Evolutionary conservation across 1,284 basidiomycete genomes (phyloP).

Genomic region (Marasmius sp.): DNA sequence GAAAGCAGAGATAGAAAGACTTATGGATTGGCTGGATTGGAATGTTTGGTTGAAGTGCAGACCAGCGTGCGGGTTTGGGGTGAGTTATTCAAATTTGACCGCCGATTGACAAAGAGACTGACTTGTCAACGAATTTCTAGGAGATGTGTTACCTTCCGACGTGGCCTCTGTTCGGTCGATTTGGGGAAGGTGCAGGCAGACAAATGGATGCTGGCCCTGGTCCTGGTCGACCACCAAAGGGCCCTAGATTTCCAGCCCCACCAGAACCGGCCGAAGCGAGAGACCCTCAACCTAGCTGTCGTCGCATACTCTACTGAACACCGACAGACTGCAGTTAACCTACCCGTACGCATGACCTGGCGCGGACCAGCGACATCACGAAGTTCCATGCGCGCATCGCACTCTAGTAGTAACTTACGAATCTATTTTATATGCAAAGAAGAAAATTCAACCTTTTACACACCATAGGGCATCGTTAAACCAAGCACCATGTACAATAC

Average conservation of each 20-base stretch:
- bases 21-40: conserved; percentile 15
- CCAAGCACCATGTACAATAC: too few species aligned
- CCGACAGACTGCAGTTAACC: too few species aligned
- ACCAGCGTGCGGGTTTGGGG: conserved; percentile 12
- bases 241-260: not conserved
- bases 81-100: not conserved
- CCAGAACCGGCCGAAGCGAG: not conserved
- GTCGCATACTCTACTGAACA: not conserved
- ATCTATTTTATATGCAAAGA: too few species aligned
- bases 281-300: conserved; percentile 10
- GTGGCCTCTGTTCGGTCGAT: conserved; percentile 7
- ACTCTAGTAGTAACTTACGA: too few species aligned
- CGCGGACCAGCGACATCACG: too few species aligned
- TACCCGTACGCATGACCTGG: too few species aligned
- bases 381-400: too few species aligned
- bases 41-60: conserved; percentile 12
- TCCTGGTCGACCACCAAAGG: not conserved
- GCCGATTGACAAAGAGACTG: not conserved
- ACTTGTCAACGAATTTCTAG: not conserved
- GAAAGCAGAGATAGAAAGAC: conserved; percentile 1
- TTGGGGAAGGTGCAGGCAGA: not conserved
- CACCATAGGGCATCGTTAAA: too few species aligned
- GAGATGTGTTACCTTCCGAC: conserved; percentile 13
- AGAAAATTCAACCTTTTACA: too few species aligned
- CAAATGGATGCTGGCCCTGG: not conserved